Evolutionary conservation across 345 rosid species (phyloP).

Genomic region (Hibiscus tridactylites): DNA sequence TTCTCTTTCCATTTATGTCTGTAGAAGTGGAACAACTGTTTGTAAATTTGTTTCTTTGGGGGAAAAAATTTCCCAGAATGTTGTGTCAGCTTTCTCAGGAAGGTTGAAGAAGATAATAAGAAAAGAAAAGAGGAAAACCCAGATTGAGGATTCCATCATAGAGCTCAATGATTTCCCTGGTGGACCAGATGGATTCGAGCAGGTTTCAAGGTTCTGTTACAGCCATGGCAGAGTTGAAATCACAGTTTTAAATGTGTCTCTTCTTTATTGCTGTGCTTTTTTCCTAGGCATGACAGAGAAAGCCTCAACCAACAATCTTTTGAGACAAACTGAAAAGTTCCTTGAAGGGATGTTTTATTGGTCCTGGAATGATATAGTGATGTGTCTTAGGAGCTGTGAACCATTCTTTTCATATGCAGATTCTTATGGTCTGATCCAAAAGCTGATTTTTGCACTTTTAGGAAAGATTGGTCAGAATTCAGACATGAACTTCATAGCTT

Average conservation of each 20-base stretch:
- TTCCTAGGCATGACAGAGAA: slow-evolving; percentile 65
- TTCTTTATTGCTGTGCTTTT: slow-evolving; percentile 50
- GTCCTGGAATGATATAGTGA: slow-evolving; percentile 53
- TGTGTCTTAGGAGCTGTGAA: slow-evolving; percentile 50
- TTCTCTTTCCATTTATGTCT: background rate
- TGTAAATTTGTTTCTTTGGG: background rate
- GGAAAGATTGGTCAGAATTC: slow-evolving; percentile 57
- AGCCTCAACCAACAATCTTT: slow-evolving; percentile 37
- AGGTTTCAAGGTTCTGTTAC: slow-evolving; percentile 63
- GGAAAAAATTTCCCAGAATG: slow-evolving; percentile 28
- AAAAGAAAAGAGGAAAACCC: slow-evolving; percentile 37
- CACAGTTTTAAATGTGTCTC: slow-evolving; percentile 41
- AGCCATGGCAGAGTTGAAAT: slow-evolving; percentile 42
- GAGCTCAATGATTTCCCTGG: slow-evolving; percentile 53
- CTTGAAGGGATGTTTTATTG: slow-evolving; percentile 53
- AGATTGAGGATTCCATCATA: slow-evolving; percentile 27
- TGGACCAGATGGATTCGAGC: slow-evolving; percentile 58
- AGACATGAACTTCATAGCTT: slow-evolving; percentile 25
- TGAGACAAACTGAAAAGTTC: slow-evolving; percentile 44
- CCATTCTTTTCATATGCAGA: slow-evolving; percentile 44
- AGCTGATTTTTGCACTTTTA: slow-evolving; percentile 38
- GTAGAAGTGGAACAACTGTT: background rate
- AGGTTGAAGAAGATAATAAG: slow-evolving; percentile 46
- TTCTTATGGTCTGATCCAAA: slow-evolving; percentile 44
- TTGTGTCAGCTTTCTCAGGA: slow-evolving; percentile 42